phyloP scores from a whole-genome alignment of 2,329 filamentous ascomycete genomes.

The Penicillium paneum region DNA sequence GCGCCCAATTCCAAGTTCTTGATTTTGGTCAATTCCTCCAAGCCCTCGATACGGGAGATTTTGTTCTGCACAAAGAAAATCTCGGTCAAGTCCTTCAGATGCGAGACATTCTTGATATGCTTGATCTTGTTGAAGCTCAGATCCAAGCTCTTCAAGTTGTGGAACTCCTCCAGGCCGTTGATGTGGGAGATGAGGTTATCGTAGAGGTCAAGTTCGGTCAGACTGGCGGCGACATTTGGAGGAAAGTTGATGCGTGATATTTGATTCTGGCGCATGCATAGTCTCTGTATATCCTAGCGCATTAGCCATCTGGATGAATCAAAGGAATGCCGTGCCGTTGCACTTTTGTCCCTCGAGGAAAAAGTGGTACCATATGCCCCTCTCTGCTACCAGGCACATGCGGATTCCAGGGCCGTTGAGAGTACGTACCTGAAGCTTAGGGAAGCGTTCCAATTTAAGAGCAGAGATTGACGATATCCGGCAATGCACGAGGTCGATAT shows the following conservation, averaged over 20 bases:
- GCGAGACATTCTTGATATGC: slow-evolving; percentile 84
- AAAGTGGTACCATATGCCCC: background rate
- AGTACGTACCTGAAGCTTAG: slow-evolving; percentile 57
- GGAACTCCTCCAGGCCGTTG: slow-evolving; percentile 74
- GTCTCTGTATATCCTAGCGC: slow-evolving; percentile 44
- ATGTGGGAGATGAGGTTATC: slow-evolving; percentile 92
- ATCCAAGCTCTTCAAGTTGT: slow-evolving; percentile 74
- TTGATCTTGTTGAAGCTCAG: slow-evolving; percentile 99
- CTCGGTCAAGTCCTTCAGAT: slow-evolving; percentile 74
- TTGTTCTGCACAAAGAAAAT: slow-evolving; percentile 95
- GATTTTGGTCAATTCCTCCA: slow-evolving; percentile 71
- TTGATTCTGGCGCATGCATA: slow-evolving; percentile 90
- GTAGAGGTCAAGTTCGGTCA: slow-evolving; percentile 89
- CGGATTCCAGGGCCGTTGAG: background rate
- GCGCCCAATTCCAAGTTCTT: slow-evolving; percentile 86
- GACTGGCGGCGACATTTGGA: slow-evolving; percentile 58
- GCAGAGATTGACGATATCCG: slow-evolving; percentile 74
- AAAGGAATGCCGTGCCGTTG: background rate
- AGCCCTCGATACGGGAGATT: slow-evolving; percentile 79
- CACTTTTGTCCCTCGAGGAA: background rate
- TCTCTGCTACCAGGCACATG: background rate
- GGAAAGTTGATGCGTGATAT: slow-evolving; percentile 79
- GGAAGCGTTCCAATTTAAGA: slow-evolving; percentile 80
- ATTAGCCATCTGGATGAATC: background rate
- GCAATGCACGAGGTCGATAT: slow-evolving; percentile 87